Evolutionary conservation across 352 stramenopile species (phyloP).

Genomic region (Pythium pyrilobum): DNA sequence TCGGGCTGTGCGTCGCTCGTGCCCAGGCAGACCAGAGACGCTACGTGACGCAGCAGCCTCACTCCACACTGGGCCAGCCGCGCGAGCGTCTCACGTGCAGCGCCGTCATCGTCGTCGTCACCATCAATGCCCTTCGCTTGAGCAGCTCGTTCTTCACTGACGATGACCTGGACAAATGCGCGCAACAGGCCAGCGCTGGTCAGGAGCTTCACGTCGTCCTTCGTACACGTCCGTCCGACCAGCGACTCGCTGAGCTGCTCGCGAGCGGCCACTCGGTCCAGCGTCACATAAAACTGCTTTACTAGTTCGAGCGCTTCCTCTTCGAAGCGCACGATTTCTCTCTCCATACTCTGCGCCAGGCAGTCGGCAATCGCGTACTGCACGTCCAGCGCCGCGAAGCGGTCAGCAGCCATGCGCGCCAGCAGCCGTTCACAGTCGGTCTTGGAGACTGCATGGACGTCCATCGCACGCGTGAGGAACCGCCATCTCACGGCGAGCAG

Average conservation of each 20-base stretch:
- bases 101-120: slow-evolving; percentile 3
- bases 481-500: slow-evolving; percentile 13
- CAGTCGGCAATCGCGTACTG: slow-evolving; percentile 13
- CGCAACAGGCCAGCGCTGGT: slow-evolving; percentile 36
- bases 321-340: slow-evolving; percentile 12
- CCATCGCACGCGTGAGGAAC: slow-evolving; percentile 6
- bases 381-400: slow-evolving; percentile 20
- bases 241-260: slow-evolving; percentile 31
- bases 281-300: slow-evolving; percentile 76
- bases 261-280: slow-evolving; percentile 22
- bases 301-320: slow-evolving; percentile 32
- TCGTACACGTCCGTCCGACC: slow-evolving; percentile 23
- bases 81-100: neutral
- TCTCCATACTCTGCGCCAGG: neutral
- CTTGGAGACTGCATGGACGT: neutral
- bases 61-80: neutral
- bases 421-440: neutral
- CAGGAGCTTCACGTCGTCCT: slow-evolving; percentile 44
- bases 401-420: slow-evolving; percentile 9
- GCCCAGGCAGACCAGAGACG: slow-evolving; percentile 19
- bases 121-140: neutral
- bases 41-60: slow-evolving; percentile 19
- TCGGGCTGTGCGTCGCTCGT: neutral
- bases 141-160: slow-evolving; percentile 16
- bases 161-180: slow-evolving; percentile 37